Evolutionary conservation across 106 monocot species (phyloP).

Genomic region (Triglochin maritima): DNA sequence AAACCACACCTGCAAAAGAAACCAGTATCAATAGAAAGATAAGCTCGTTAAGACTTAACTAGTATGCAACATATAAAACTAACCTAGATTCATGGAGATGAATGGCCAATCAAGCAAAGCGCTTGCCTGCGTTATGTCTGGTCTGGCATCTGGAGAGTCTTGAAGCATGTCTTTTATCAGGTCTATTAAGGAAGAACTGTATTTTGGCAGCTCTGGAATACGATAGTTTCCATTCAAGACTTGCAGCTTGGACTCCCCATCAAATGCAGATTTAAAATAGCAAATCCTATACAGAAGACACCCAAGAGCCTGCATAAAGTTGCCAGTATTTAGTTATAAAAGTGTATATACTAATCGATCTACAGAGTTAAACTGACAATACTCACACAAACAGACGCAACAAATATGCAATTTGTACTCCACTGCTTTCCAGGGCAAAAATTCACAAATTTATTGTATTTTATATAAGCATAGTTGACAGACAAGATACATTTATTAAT

Average conservation of each 20-base stretch:
- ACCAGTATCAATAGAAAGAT: not conserved
- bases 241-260: conserved; percentile 92
- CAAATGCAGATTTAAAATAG: conserved; percentile 86
- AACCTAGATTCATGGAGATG: conserved; percentile 85
- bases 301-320: conserved; percentile 59
- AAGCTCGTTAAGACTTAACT: conserved; percentile 9
- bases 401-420: too few species aligned
- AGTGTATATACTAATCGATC: too few species aligned
- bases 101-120: conserved; percentile 93
- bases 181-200: conserved; percentile 42
- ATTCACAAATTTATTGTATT: too few species aligned
- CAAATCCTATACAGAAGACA: conserved; percentile 86
- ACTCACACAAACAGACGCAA: too few species aligned
- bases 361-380: too few species aligned
- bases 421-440: too few species aligned
- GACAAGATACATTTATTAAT: too few species aligned
- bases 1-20: conserved; percentile 66
- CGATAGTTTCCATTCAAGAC: conserved; percentile 87
- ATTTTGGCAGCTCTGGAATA: conserved; percentile 75
- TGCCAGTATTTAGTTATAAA: not conserved
- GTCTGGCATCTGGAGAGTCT: conserved; percentile 66
- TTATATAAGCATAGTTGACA: too few species aligned
- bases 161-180: conserved; percentile 91
- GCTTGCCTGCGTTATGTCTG: conserved; percentile 99
- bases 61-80: conserved; percentile 53